These are phyloP conservation scores for Gardenia jasminoides DNA, from an alignment of 257 asterid species.

Conservation along the genomic window DNA sequence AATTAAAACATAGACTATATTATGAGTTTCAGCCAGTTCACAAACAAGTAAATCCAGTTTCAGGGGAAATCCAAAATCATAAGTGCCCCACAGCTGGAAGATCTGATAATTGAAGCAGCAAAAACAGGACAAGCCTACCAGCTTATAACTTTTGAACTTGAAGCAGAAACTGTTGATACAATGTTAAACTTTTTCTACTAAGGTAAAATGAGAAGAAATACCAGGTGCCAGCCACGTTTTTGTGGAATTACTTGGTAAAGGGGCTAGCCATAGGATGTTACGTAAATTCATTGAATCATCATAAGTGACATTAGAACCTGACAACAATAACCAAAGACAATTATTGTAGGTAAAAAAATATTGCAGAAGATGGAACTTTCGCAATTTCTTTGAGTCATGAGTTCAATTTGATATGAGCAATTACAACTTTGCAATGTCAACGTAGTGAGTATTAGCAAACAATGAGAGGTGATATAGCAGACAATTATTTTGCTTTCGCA, in stretches of 20 bases:
- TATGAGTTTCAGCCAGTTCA: not conserved
- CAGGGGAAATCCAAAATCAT: not conserved
- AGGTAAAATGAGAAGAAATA: constrained; percentile 22
- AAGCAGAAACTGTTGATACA: not conserved
- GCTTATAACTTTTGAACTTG: not conserved
- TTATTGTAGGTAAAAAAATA: not conserved
- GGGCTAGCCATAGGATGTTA: constrained; percentile 95
- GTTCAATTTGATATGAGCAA: not conserved
- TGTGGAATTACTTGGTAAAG: constrained; percentile 63
- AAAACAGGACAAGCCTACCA: not conserved
- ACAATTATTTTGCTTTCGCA: not conserved
- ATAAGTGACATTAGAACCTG: constrained; percentile 76
- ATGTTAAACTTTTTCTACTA: not conserved
- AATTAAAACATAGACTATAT: not conserved
- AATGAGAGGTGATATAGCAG: not conserved
- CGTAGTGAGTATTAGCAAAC: not conserved
- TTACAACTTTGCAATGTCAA: not conserved
- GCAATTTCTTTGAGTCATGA: not conserved
- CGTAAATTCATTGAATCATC: constrained; percentile 86
- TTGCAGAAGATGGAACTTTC: not conserved
- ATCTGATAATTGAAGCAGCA: not conserved
- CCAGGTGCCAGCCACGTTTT: constrained; percentile 83
- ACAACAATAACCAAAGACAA: constrained; percentile 18
- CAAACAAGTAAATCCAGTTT: not conserved
- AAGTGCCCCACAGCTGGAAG: not conserved